Base-by-base conservation (phyloP, 495 filamentous ascomycete species). In the Penicillium coprophilum region DNA sequence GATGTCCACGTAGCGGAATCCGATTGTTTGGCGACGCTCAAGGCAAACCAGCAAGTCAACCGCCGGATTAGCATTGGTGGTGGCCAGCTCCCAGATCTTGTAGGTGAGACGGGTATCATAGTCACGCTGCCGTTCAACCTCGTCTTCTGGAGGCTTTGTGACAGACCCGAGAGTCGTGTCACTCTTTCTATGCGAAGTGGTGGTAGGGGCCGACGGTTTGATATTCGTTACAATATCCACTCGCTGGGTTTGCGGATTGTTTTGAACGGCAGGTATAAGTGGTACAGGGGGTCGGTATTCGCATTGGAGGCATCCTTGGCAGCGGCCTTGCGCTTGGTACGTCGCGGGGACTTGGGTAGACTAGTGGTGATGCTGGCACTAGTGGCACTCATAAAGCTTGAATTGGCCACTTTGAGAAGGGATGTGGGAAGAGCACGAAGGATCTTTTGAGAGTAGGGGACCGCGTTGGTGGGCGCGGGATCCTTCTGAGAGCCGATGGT, bases 1-100 rank as follows among this genome's bases (percentile, higher is more conserved):
- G 60, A 97, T 96, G 66, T 99, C 94, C 17, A 96, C 92, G 63
- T 99, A 99, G 28, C 92, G 85, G 72, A 99, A 99, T 0, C 94
- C 94, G 62, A 99, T 96, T 0, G 89, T 85, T 60, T 95, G 89
- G 10, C 88, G 83, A 19, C 95, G 86, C 71, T 99, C 94, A 13
- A 99, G 75, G 66, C 94, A 99, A 11, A 96, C 89, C 2, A 99
- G 76, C 10, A 99, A 72, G 71, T 99, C 94, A 12, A 96, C 87
- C 2, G 93, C 92, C 1, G 94, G 95, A 68, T 99, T 97, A 17
- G 93, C 92, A 50, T 91, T 87, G 2, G 86, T 86, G 0, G 92
- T 97, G 9, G 95, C 90, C n/a, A 92, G 81, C 46, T 92, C 88
- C 94, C 94, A 99, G 57, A 96, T 97, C 10, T 87, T 86, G 61